Percentiles rank a stretch among this genome's conserved stretches.
Conservation (phyloP, 73 alveolate genomes). For the Durusdinium trenchii region DNA sequence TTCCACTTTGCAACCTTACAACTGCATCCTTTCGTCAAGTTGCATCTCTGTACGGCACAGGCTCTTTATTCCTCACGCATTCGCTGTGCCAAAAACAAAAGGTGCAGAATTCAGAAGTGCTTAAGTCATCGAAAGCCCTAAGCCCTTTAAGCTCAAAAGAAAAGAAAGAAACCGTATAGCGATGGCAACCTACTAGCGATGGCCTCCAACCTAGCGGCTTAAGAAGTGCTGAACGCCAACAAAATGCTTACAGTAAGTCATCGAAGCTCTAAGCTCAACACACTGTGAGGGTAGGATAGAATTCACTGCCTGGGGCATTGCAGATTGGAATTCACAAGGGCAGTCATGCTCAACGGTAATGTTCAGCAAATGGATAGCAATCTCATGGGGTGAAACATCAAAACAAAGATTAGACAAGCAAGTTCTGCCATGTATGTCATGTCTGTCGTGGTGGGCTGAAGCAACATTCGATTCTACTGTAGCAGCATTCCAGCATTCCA, state of each 20-base stretch:
- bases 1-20: neutral
- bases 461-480: neutral
- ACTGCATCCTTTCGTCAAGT: slow-evolving; percentile 44
- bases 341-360: too few species aligned
- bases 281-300: slow-evolving; percentile 63
- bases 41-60: neutral
- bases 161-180: neutral
- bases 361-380: too few species aligned
- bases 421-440: too few species aligned
- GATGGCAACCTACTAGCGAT: neutral
- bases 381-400: too few species aligned
- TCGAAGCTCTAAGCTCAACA: neutral
- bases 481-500: neutral
- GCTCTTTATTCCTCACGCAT: slow-evolving; percentile 30
- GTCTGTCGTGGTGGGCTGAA: too few species aligned
- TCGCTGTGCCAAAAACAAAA: too few species aligned
- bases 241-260: neutral
- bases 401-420: too few species aligned
- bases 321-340: too few species aligned
- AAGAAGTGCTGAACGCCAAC: too few species aligned
- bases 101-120: neutral
- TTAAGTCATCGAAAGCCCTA: neutral
- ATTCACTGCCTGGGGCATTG: slow-evolving; percentile 28
- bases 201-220: too few species aligned
- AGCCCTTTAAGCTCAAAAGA: neutral